Evolutionary conservation across 1,284 basidiomycete species (phyloP).

Genomic region (Ceratorhiza oryzae-sativae): DNA sequence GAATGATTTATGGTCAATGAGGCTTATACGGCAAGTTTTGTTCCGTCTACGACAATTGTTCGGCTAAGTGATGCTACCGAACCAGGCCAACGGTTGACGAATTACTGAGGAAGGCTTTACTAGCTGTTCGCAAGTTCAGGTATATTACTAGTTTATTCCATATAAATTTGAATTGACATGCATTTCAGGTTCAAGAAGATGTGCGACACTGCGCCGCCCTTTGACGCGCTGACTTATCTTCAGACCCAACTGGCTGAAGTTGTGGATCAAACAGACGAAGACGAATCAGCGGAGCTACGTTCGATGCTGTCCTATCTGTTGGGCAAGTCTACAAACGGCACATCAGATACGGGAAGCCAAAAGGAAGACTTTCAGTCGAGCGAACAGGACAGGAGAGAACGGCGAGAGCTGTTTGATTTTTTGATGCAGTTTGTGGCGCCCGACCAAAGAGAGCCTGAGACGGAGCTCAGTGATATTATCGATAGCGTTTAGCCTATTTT

Average conservation of each 20-base stretch:
- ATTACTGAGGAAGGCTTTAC: conserved; percentile 37
- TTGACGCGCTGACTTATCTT: conserved; percentile 74
- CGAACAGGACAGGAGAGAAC: conserved; percentile 58
- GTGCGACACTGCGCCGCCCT: conserved; percentile 67
- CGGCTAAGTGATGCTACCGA: neutral
- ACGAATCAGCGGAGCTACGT: conserved; percentile 68
- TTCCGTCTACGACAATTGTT: neutral
- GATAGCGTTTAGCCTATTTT: conserved; percentile 47
- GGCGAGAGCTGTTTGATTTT: conserved; percentile 71
- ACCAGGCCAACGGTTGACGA: conserved; percentile 39
- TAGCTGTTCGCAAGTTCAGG: conserved; percentile 35
- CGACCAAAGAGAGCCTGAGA: conserved; percentile 68
- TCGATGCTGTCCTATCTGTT: conserved; percentile 72
- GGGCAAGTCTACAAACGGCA: conserved; percentile 24
- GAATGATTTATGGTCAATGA: conserved; percentile 80
- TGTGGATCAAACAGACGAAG: conserved; percentile 68
- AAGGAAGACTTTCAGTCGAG: conserved; percentile 43
- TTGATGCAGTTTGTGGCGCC: conserved; percentile 68
- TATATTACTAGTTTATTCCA: no score
- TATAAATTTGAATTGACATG: no score
- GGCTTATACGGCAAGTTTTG: conserved; percentile 61
- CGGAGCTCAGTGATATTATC: conserved; percentile 63
- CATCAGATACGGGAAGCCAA: conserved; percentile 11
- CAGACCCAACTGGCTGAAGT: conserved; percentile 71
- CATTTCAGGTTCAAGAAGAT: conserved; percentile 78